Evolutionary conservation across 768 basidiomycete genomes (phyloP).

Genomic region (Auricularia sp.): DNA sequence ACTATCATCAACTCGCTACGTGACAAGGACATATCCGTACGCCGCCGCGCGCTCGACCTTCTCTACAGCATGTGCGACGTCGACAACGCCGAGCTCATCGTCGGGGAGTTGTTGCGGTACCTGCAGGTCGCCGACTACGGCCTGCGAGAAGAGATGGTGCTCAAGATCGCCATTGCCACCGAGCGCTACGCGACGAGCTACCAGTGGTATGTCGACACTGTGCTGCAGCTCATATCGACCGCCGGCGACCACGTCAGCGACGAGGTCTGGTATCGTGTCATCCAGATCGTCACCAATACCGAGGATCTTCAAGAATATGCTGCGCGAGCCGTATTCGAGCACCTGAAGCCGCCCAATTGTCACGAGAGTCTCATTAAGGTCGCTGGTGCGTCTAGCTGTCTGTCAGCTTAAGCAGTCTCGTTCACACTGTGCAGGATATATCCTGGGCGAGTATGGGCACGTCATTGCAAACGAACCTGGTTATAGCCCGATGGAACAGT

Average conservation of each 20-base stretch:
- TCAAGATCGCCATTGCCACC: conserved; percentile 97
- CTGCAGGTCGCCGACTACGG: conserved; percentile 95
- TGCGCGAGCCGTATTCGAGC: conserved; percentile 81
- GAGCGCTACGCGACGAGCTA: conserved; percentile 97
- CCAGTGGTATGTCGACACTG: conserved; percentile 99
- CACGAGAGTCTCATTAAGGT: conserved; percentile 95
- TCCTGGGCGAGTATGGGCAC: conserved; percentile 97
- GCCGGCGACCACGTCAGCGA: conserved; percentile 99
- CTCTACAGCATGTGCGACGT: conserved; percentile 99
- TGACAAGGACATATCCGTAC: conserved; percentile 95
- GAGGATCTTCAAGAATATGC: conserved; percentile 97
- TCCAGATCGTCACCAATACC: conserved; percentile 97
- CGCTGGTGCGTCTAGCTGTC: conserved; percentile 49
- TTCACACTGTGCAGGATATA: conserved; percentile 52
- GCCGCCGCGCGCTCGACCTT: conserved; percentile 86
- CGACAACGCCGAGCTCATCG: conserved; percentile 93
- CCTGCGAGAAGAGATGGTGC: conserved; percentile 94
- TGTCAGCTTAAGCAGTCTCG: background rate
- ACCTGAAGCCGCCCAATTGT: conserved; percentile 72
- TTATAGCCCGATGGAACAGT: conserved; percentile 90
- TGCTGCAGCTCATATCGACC: conserved; percentile 87
- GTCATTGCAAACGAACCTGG: conserved; percentile 91
- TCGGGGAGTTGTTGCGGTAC: conserved; percentile 89
- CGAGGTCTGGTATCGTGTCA: conserved; percentile 98
- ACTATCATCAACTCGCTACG: conserved; percentile 91